These are phyloP conservation scores for Teunomyces kruisii DNA, from an alignment of 805 yeast species.

Conservation along the genomic window DNA sequence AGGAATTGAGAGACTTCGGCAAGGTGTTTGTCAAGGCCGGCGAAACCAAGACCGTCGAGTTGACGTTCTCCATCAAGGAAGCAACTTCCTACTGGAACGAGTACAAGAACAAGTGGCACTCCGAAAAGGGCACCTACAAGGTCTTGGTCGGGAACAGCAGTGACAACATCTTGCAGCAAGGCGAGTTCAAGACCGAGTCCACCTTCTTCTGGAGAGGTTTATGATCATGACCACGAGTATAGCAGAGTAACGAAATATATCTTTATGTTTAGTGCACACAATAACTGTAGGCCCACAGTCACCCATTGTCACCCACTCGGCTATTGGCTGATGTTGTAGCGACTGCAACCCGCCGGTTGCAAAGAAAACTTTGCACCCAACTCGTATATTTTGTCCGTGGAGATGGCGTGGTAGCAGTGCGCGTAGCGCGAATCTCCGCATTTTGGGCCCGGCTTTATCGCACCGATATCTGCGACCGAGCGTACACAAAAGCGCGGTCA, in stretches of 20 bases:
- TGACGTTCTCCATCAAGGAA: slow-evolving; percentile 46
- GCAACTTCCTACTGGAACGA: slow-evolving; percentile 57
- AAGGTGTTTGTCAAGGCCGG: slow-evolving; percentile 50
- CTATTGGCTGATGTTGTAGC: background rate
- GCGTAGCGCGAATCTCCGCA: background rate
- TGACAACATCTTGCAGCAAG: slow-evolving; percentile 23
- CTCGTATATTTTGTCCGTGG: background rate
- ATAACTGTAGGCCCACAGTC: no score
- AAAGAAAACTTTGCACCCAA: background rate
- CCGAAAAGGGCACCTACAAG: slow-evolving; percentile 50
- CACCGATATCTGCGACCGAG: slow-evolving; percentile 1
- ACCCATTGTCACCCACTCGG: no score
- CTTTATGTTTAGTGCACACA: no score
- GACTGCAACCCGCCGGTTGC: background rate
- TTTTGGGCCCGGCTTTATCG: slow-evolving; percentile 1
- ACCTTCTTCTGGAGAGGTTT: slow-evolving; percentile 8
- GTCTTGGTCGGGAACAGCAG: slow-evolving; percentile 46
- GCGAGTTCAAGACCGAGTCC: slow-evolving; percentile 18
- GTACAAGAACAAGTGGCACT: slow-evolving; percentile 48
- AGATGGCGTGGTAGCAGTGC: background rate
- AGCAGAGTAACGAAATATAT: no score
- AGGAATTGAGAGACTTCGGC: slow-evolving; percentile 59
- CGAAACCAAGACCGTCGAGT: slow-evolving; percentile 34
- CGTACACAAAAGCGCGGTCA: background rate
- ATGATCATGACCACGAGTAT: no score